Percentiles rank a stretch among this genome's conserved stretches.
These are phyloP conservation scores for Fragaria vesca DNA, from an alignment of 306 rosid genomes.

Conservation along the genomic window DNA sequence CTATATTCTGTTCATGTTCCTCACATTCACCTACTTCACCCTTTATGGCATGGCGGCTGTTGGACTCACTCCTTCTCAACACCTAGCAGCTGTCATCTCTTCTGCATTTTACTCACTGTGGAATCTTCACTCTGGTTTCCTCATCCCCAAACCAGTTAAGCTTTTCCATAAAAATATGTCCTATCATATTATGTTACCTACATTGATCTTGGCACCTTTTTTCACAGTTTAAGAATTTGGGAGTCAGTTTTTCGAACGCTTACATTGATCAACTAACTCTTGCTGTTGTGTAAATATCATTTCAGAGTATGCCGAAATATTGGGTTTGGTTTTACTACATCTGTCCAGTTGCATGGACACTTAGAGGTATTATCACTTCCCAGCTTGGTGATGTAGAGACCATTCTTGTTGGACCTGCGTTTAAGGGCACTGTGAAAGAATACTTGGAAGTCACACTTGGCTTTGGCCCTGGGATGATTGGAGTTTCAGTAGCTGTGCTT, in stretches of 20 bases:
- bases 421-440: constrained; percentile 66
- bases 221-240: not conserved
- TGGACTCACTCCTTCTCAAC: constrained; percentile 82
- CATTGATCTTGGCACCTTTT: not conserved
- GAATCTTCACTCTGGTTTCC: constrained; percentile 97
- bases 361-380: constrained; percentile 74
- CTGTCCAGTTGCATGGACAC: constrained; percentile 87
- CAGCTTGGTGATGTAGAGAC: constrained; percentile 87
- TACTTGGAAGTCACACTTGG: constrained; percentile 59
- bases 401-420: constrained; percentile 58
- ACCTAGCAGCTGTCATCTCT: constrained; percentile 77
- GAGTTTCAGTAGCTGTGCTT: constrained; percentile 59
- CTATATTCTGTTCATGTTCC: constrained; percentile 83
- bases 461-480: constrained; percentile 43
- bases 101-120: constrained; percentile 94
- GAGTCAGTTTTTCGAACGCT: not conserved
- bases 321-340: constrained; percentile 96
- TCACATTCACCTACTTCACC: constrained; percentile 92
- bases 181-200: not conserved
- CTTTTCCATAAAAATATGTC: not conserved
- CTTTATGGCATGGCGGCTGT: constrained; percentile 95
- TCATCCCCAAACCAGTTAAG: constrained; percentile 78
- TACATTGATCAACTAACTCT: not conserved
- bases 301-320: constrained; percentile 76
- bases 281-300: not conserved